Percentiles rank a stretch among this genome's conserved stretches.
Evolutionary conservation across 805 yeast species (phyloP).

Genomic region (Candida lessepsii): DNA sequence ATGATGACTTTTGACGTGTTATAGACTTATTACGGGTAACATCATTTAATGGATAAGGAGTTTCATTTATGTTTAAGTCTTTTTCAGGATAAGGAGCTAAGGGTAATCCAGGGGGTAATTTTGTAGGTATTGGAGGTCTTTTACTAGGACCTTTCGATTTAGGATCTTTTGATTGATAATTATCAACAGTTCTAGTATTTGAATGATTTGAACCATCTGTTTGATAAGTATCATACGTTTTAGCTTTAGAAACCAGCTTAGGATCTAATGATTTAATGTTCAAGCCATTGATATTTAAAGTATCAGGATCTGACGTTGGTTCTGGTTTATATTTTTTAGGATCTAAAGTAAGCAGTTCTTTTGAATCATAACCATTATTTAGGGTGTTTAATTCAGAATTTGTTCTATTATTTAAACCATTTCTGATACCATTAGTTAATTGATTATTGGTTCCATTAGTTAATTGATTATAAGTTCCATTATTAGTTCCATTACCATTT

Average conservation of each 20-base stretch:
- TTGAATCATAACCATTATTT: no score
- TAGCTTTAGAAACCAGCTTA: neutral
- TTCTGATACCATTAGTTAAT: no score
- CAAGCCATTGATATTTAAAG: neutral
- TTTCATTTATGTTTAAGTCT: constrained; percentile 7
- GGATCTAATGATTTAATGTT: neutral
- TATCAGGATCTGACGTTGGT: neutral
- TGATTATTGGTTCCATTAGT: no score
- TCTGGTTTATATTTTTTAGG: neutral
- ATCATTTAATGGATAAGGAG: constrained; percentile 15
- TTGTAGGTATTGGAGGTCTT: constrained; percentile 16
- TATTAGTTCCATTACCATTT: no score
- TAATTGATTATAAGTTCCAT: no score
- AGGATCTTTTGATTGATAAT: no score
- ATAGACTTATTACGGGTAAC: no score
- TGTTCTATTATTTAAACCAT: neutral
- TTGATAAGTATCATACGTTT: neutral
- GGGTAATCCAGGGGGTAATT: constrained; percentile 17
- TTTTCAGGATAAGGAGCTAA: constrained; percentile 12
- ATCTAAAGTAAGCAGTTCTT: neutral
- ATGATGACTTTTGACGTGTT: neutral
- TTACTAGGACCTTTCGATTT: neutral
- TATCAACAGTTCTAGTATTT: no score
- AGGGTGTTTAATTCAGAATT: no score
- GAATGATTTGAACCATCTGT: no score